Evolutionary conservation across 768 basidiomycete species (phyloP).

Genomic region (Boletus subcaerulescens): DNA sequence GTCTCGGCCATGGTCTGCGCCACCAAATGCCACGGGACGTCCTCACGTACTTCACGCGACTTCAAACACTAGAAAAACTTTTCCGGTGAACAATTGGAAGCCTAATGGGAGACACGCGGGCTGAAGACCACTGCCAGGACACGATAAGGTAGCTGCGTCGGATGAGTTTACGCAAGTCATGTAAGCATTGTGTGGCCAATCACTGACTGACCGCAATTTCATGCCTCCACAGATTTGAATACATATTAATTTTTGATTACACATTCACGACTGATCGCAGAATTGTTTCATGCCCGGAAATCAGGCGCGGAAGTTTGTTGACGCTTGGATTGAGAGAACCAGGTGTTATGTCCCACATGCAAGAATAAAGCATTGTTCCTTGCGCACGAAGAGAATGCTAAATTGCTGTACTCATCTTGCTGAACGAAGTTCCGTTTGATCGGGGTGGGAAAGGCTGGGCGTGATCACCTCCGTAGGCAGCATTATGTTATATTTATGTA

Average conservation of each 20-base stretch:
- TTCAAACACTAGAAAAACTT: constrained; percentile 20
- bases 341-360: constrained; percentile 7
- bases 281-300: constrained; percentile 25
- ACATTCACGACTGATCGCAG: constrained; percentile 6
- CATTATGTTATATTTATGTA: constrained; percentile 20
- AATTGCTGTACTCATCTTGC: constrained; percentile 4
- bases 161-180: constrained; percentile 8
- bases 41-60: constrained; percentile 17
- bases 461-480: not conserved
- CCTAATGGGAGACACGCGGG: constrained; percentile 10
- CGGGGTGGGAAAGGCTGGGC: constrained; percentile 9
- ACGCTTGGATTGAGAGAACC: not conserved
- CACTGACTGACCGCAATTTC: not conserved
- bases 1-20: constrained; percentile 27
- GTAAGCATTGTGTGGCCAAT: constrained; percentile 12
- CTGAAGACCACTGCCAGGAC: constrained; percentile 3
- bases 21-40: constrained; percentile 17
- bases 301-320: constrained; percentile 7
- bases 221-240: constrained; percentile 14
- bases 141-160: constrained; percentile 4
- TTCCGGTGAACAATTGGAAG: constrained; percentile 8
- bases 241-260: constrained; percentile 16
- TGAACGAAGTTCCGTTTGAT: constrained; percentile 4
- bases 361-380: not conserved
- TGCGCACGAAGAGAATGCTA: not conserved